Evolutionary conservation across 1,139 yeast genomes (phyloP).

Genomic region (Yamadazyma songkhlaensis): DNA sequence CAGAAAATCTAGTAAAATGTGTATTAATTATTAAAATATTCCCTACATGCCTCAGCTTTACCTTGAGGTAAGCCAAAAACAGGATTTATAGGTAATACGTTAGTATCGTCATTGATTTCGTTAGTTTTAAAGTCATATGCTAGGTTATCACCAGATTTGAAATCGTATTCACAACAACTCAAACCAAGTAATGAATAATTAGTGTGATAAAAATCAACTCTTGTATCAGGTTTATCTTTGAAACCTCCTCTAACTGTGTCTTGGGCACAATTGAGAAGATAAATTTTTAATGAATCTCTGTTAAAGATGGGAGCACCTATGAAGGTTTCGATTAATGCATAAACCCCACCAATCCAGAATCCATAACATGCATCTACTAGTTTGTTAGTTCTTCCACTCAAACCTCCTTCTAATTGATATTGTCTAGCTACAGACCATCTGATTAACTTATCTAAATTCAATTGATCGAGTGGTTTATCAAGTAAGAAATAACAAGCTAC

Average conservation of each 20-base stretch:
- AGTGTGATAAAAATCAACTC: slow-evolving; percentile 86
- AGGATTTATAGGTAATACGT: slow-evolving; percentile 51
- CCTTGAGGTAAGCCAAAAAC: slow-evolving; percentile 58
- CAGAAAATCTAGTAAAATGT: too few relatives aligned
- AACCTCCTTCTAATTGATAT: slow-evolving; percentile 72
- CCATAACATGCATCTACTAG: slow-evolving; percentile 95
- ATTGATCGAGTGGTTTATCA: slow-evolving; percentile 15
- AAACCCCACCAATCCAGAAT: slow-evolving; percentile 89
- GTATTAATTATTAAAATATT: not conserved
- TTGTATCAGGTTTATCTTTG: slow-evolving; percentile 81
- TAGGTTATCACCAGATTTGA: slow-evolving; percentile 15
- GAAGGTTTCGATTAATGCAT: slow-evolving; percentile 60
- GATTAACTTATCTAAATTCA: slow-evolving; percentile 41
- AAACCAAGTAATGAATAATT: slow-evolving; percentile 82
- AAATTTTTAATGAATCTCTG: slow-evolving; percentile 57
- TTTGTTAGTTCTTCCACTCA: slow-evolving; percentile 87
- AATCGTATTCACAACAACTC: slow-evolving; percentile 62
- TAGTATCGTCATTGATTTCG: slow-evolving; percentile 18
- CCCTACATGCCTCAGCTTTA: slow-evolving; percentile 21
- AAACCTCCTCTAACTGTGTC: slow-evolving; percentile 60
- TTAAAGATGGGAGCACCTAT: slow-evolving; percentile 39
- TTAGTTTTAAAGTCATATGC: slow-evolving; percentile 28
- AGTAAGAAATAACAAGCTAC: slow-evolving; percentile 63
- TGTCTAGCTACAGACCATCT: slow-evolving; percentile 77
- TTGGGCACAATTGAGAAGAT: slow-evolving; percentile 78